Evolutionary conservation across 1,284 basidiomycete genomes (phyloP), one percentile per base, ranked within the genome.

Genomic region (Rhodotorula sp.): DNA sequence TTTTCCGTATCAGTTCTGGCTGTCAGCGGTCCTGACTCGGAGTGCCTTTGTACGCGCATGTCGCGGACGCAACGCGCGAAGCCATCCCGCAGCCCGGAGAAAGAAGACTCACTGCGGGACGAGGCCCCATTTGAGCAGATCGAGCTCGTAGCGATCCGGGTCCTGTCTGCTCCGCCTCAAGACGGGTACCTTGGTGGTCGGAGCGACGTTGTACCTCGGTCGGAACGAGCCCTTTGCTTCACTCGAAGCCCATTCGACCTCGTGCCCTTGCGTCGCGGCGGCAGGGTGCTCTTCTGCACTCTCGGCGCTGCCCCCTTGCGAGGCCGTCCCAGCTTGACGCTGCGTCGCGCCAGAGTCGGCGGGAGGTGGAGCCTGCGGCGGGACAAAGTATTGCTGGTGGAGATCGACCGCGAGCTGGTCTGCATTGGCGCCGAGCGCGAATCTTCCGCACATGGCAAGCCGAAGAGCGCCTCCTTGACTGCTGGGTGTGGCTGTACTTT

Each of bases 121-220:
- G 3, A 97, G 84, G 1, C 94, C 94, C 94, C 94, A 97, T 79
- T 89, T 89, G 91, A 92, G 91, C 5, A 88, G 87, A 47, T 90
- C 89, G 75, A 90, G 78, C 20, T 88, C 61, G 61, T 64, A 64
- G 43, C 58, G 16, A 2, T 15, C 15, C 23, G 29, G 51, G 10
- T 74, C 69, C 20, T 76, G 73, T 31, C 58, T 59, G n/a, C 29
- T 64, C 18, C 63, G 20, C 29, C 73, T 84, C 29, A 91, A 81
- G 34, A 91, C 88, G 46, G 89, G 88, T 0, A 87, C 87, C 54
- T 87, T 83, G 0, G 88, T 86, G 52, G 87, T 88, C 1, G 90
- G 90, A 1, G 90, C 90, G 72, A 92, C 64, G 34, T 65, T 65
- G 64, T 51, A 65, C 23, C 64, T 29, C 31, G 57, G 47, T 16